Evolutionary conservation across 2,329 filamentous ascomycete species (phyloP), one percentile per base, ranked within the genome.

Genomic region (Colletotrichum nymphaeae): DNA sequence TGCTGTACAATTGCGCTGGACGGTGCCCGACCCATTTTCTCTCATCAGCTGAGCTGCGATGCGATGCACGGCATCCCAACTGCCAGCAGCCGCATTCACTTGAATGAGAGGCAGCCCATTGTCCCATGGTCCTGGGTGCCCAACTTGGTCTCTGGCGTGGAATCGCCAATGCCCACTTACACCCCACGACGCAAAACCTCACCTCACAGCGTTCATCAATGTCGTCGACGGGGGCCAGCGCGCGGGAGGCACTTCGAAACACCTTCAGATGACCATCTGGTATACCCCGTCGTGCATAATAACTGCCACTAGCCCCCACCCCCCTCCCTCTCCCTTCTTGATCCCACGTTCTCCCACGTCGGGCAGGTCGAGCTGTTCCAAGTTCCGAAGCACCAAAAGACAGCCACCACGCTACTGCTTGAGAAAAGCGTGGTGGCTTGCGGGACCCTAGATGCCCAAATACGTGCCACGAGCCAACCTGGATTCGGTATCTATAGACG

Each of bases 251-350:
- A 22, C 57, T 16, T 35, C 22, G 53, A 60, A 68, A n/a, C 52
- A 58, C 30, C 37, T 72, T 59, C 65, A 64, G 65, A 72, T 64
- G 69, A 68, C 65, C 69, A 28, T 56, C 37, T 42, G 37, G 37
- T 42, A 42, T 42, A 35, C 42, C 14, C 63, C 37, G 19, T 46
- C 37, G 28, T 37, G 58, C 52, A 35, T 49, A 60, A 62, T 42
- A 67, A 42, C 37, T n/a, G 24, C 55, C 58, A 52, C 55, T 37
- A 73, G 37, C 66, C 58, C 24, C 49, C 49, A 52, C 19, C 42
- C 12, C 52, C 37, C 57, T 19, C 28, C 30, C 26, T 32, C 67
- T 42, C 49, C 30, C 2, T 24, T 49, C 37, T 57, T 32, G 30
- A 37, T 46, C 46, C 59, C 30, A 49, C 42, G 42, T 49, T 57